Evolutionary conservation across 139 green algal species (phyloP), one percentile per base, ranked within the genome.

Genomic region (Yamagishiella unicocca): DNA sequence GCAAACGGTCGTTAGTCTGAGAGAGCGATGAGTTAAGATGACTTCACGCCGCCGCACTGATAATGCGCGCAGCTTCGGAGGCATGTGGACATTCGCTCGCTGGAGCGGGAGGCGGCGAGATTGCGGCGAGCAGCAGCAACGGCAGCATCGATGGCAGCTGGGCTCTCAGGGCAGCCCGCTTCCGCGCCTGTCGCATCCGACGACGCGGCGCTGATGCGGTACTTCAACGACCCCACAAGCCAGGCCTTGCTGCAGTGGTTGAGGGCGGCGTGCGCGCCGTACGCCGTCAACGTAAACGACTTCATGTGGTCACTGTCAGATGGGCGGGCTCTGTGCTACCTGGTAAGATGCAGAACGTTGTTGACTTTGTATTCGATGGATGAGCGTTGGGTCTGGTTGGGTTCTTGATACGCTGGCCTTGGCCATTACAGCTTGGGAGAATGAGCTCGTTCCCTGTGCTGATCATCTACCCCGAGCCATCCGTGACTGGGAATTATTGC

Each of bases 281-380:
- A 95, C 40, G 93, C 91, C 27, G 54, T 95, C 31, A 8, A 10
- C 43, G 89, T 97, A 35, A 42, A 81, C 25, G 91, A 94, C 89
- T 95, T 96, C 86, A 95, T 77, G 17, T 85, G 81, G 21, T 90
- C 82, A 38, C 96, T 98, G 87, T 93, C 86, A 0, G 96, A 98
- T 74, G 96, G 96, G 0, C 84, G 90, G 10, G 93, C 89, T 22
- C 93, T 98, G 25, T 98, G 96, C 84, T 88, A 95, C 45, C 85
- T 98, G 90, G 93, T 97, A 61, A 82, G 53, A 8, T 17, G 29
- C 62, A 71, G 29, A n/a, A n/a, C n/a, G n/a, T n/a, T n/a, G n/a
- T n/a, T n/a, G n/a, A n/a, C n/a, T n/a, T n/a, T n/a, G n/a, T n/a
- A n/a, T n/a, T n/a, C n/a, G n/a, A n/a, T n/a, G n/a, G n/a, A n/a